phyloP scores from a whole-genome alignment of 768 basidiomycete species.

The Pleurotus ostreatus region DNA sequence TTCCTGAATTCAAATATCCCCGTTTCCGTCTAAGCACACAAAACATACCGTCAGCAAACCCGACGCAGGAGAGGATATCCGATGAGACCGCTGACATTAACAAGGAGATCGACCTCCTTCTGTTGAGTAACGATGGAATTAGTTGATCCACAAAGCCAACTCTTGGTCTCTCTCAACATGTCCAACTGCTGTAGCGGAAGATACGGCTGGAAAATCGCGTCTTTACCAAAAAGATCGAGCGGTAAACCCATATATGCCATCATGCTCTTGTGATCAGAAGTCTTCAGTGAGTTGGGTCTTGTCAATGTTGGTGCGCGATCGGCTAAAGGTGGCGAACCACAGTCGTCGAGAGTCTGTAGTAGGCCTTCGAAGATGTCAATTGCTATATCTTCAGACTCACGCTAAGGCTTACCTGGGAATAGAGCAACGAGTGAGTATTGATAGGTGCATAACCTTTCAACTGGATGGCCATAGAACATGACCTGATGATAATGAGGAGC shows the following conservation, averaged over 20 bases:
- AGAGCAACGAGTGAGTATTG: slow-evolving; percentile 97
- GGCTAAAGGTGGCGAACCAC: slow-evolving; percentile 82
- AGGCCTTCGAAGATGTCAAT: slow-evolving; percentile 49
- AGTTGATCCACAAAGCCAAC: slow-evolving; percentile 93
- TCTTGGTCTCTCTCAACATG: slow-evolving; percentile 70
- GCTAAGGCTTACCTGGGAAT: slow-evolving; percentile 60
- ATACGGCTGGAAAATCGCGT: slow-evolving; percentile 97
- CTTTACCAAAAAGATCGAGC: slow-evolving; percentile 90
- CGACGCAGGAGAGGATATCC: neutral
- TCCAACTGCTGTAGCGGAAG: slow-evolving; percentile 94
- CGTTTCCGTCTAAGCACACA: slow-evolving; percentile 68
- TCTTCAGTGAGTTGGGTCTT: slow-evolving; percentile 75
- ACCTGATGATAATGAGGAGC: slow-evolving; percentile 46
- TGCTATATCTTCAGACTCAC: neutral
- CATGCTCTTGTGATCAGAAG: slow-evolving; percentile 89
- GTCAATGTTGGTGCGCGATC: slow-evolving; percentile 51
- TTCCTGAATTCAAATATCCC: slow-evolving; percentile 86
- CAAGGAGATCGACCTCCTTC: slow-evolving; percentile 83
- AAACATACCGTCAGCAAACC: neutral
- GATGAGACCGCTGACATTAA: slow-evolving; percentile 60
- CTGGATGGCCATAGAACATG: slow-evolving; percentile 95
- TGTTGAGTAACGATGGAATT: slow-evolving; percentile 95
- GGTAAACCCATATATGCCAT: slow-evolving; percentile 92
- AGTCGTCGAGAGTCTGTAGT: slow-evolving; percentile 86
- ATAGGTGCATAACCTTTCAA: slow-evolving; percentile 93